phyloP scores from a whole-genome alignment of 495 filamentous ascomycete genomes.

The Melanomma pulvis-pyrius region DNA sequence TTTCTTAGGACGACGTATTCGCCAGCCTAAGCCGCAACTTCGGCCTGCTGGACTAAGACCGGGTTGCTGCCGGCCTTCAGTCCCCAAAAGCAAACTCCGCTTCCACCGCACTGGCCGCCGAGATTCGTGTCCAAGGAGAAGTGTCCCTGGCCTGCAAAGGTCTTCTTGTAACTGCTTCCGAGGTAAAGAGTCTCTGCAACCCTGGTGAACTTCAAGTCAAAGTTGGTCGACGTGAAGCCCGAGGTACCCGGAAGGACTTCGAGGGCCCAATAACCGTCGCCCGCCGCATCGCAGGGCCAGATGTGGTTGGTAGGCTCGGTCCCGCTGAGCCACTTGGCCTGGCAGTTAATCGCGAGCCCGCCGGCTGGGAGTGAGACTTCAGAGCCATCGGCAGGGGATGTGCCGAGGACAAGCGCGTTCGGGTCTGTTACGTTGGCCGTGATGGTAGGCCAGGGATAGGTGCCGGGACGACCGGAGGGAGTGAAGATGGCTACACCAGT shows the following conservation, averaged over 20 bases:
- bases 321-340: slow-evolving; percentile 21
- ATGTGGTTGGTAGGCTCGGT: slow-evolving; percentile 7
- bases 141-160: neutral
- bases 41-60: neutral
- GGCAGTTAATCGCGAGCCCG: slow-evolving; percentile 12
- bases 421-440: slow-evolving; percentile 25
- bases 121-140: slow-evolving; percentile 10
- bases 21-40: neutral
- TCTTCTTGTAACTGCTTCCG: slow-evolving; percentile 16
- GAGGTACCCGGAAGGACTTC: neutral
- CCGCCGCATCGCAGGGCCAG: slow-evolving; percentile 22
- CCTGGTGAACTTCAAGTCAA: slow-evolving; percentile 16
- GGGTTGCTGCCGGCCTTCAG: neutral
- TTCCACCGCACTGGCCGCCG: slow-evolving; percentile 22
- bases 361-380: slow-evolving; percentile 8
- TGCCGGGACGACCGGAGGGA: slow-evolving; percentile 22
- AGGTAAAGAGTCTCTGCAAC: slow-evolving; percentile 7
- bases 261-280: slow-evolving; percentile 24
- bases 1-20: too few relatives aligned
- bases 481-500: neutral
- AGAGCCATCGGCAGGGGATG: neutral
- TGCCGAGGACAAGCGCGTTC: slow-evolving; percentile 21
- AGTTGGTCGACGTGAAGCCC: slow-evolving; percentile 3
- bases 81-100: slow-evolving; percentile 22
- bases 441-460: slow-evolving; percentile 28